Percentiles rank a stretch among this genome's conserved stretches.
phyloP scores from a whole-genome alignment of 1,139 yeast species.

The Suhomyces guaymorum region DNA sequence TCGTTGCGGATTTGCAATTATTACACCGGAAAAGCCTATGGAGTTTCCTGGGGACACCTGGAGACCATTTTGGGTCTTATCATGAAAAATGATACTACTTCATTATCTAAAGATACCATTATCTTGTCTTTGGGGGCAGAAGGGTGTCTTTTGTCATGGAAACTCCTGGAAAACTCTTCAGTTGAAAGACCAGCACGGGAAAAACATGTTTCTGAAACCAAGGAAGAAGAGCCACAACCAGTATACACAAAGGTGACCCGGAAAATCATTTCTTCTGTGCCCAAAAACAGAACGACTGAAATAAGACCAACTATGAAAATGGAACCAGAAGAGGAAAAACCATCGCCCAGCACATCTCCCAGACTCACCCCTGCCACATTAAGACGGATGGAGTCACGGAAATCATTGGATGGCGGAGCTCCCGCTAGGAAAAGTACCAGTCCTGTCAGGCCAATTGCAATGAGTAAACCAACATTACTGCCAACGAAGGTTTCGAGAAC shows the following conservation, averaged over 20 bases:
- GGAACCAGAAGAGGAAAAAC: constrained; percentile 5
- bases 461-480: constrained; percentile 6
- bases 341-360: constrained; percentile 18
- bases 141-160: constrained; percentile 58
- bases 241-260: constrained; percentile 34
- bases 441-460: constrained; percentile 7
- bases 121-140: constrained; percentile 49
- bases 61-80: constrained; percentile 52
- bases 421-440: constrained; percentile 5
- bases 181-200: too few relatives aligned
- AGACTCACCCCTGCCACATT: constrained; percentile 33
- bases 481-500: constrained; percentile 8
- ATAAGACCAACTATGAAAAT: neutral
- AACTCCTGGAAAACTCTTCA: too few relatives aligned
- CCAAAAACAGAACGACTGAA: constrained; percentile 5
- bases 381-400: constrained; percentile 32
- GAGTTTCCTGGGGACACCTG: constrained; percentile 67
- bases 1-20: constrained; percentile 54
- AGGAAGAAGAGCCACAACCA: constrained; percentile 17
- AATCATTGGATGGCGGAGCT: constrained; percentile 2
- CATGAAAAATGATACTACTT: constrained; percentile 20
- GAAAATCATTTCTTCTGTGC: constrained; percentile 28
- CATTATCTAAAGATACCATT: constrained; percentile 35
- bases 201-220: too few relatives aligned
- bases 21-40: constrained; percentile 44